Conservation (phyloP, 441 rosid species). For the Populus hybrid region DNA sequence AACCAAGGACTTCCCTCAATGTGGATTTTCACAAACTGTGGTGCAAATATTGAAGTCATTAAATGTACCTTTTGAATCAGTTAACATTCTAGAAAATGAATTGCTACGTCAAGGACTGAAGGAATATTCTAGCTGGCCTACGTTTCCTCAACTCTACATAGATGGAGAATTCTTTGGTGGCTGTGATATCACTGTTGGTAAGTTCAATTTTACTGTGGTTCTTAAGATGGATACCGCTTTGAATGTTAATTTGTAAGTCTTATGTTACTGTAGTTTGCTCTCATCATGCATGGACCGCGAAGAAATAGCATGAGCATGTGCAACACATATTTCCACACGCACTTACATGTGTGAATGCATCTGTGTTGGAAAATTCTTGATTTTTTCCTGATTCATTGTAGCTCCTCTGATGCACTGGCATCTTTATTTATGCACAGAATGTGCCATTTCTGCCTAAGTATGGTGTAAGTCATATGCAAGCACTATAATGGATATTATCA, state of each 20-base stretch:
- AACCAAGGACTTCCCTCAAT: slow-evolving; percentile 80
- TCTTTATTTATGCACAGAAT: background rate
- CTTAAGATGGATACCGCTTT: background rate
- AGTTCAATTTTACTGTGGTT: slow-evolving; percentile 8
- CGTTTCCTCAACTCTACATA: slow-evolving; percentile 90
- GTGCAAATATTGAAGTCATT: slow-evolving; percentile 73
- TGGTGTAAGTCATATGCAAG: background rate
- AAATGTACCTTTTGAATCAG: slow-evolving; percentile 68
- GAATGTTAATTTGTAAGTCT: background rate
- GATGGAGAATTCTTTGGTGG: slow-evolving; percentile 94
- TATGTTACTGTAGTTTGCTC: background rate
- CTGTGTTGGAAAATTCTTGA: too few relatives aligned
- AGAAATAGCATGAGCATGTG: background rate
- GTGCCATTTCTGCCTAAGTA: background rate
- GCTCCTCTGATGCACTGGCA: background rate
- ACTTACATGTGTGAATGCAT: background rate
- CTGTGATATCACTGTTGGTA: slow-evolving; percentile 90
- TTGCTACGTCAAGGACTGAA: slow-evolving; percentile 75
- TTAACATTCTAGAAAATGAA: slow-evolving; percentile 81
- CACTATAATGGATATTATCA: background rate
- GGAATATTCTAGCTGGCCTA: slow-evolving; percentile 94
- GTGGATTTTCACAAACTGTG: slow-evolving; percentile 92
- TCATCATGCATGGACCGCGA: background rate
- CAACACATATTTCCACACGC: background rate
- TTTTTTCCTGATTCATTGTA: background rate